phyloP scores from a whole-genome alignment of 2,329 filamentous ascomycete species.

The Penicillium fuscoglaucum region DNA sequence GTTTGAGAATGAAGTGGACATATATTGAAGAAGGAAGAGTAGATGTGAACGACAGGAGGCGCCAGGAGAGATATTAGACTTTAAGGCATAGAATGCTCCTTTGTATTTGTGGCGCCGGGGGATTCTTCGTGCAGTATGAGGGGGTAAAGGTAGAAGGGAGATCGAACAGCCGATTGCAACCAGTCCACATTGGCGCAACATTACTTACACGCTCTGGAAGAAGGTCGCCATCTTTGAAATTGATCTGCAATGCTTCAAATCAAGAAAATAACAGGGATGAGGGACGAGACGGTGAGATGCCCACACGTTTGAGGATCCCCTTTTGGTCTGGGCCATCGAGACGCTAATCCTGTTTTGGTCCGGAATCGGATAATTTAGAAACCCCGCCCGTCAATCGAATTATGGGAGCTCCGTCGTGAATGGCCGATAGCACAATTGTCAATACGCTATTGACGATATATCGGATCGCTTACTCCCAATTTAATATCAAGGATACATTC shows the following conservation, averaged over 20 bases:
- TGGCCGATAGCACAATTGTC: neutral
- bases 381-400: neutral
- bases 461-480: neutral
- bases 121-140: slow-evolving; percentile 25
- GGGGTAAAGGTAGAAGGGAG: slow-evolving; percentile 15
- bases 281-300: slow-evolving; percentile 14
- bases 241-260: slow-evolving; percentile 13
- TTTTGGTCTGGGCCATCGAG: slow-evolving; percentile 20
- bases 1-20: slow-evolving; percentile 8
- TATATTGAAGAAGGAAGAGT: slow-evolving; percentile 6
- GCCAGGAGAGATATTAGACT: slow-evolving; percentile 13
- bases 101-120: slow-evolving; percentile 22
- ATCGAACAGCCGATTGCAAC: slow-evolving; percentile 3
- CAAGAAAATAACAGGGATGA: slow-evolving; percentile 8
- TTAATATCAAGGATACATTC: neutral
- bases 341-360: slow-evolving; percentile 14
- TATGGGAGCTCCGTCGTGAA: slow-evolving; percentile 7
- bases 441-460: neutral
- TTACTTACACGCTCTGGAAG: slow-evolving; percentile 53
- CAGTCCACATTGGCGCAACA: slow-evolving; percentile 7
- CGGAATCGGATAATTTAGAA: slow-evolving; percentile 2
- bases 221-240: slow-evolving; percentile 48
- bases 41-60: slow-evolving; percentile 2
- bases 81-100: slow-evolving; percentile 19
- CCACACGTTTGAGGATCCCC: slow-evolving; percentile 14